Evolutionary conservation across 805 yeast genomes (phyloP), one percentile per base, ranked within the genome.

Genomic region (Metschnikowia peoriensis): DNA sequence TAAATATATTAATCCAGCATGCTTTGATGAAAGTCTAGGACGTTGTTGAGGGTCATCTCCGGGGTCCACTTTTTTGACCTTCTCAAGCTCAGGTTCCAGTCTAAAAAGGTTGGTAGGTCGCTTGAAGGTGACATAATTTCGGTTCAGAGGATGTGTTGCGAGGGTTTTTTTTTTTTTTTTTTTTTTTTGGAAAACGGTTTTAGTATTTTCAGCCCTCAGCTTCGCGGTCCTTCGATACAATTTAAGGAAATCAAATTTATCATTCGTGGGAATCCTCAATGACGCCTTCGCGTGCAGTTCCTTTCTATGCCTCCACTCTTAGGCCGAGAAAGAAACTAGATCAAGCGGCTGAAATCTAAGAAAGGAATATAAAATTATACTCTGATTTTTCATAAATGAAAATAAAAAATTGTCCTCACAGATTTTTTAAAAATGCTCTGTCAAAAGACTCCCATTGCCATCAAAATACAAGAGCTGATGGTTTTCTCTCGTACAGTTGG

Each of bases 391-490:
- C 15, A 44, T 44, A 6, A 8, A 8, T n/a, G n/a, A n/a, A n/a
- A n/a, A n/a, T n/a, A n/a, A n/a, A n/a, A n/a, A n/a, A 44, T 44
- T 29, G 11, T 34, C 28, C 17, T 44, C 46, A 17, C 39, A 44
- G 14, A 27, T 11, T 8, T 42, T 35, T 22, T 17, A 8, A 35
- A 42, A 42, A 6, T 28, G 16, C 7, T 28, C 22, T 11, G 46
- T 44, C 28, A 44, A 34, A 34, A 32, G 46, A 44, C 46, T 32
- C 7, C 46, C 46, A 22, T 44, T 17, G 28, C 39, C 46, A 44
- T 44, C 46, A n/a, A 29, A 44, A 16, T 12, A 28, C 16, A 40
- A 40, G 29, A 40, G 43, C 10, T 14, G 43, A 22, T 22, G 17
- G 9, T 9, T 22, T 40, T 7, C 43, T 28, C 14, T 16, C 29